A percentile compares a stretch with the other conserved stretches of the same genome.
Conservation (phyloP, 495 filamentous ascomycete genomes). For the Pseudevernia furfuracea region DNA sequence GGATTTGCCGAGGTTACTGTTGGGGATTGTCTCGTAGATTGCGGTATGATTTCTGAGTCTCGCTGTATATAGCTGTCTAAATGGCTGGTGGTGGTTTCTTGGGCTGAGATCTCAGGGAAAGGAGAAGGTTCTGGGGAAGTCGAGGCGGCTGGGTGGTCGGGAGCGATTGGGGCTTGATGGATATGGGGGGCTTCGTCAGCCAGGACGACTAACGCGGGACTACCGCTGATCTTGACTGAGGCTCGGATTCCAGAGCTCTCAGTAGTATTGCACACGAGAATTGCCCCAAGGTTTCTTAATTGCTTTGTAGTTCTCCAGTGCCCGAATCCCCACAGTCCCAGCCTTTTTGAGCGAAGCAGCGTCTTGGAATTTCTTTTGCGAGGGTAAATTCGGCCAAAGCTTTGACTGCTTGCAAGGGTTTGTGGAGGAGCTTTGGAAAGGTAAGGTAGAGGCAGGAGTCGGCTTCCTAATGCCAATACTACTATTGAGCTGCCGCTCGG, state of each 20-base stretch:
- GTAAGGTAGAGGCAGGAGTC: background rate
- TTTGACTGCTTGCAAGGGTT: background rate
- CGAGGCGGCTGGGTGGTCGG: slow-evolving; percentile 50
- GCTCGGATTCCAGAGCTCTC: slow-evolving; percentile 21
- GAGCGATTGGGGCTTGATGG: slow-evolving; percentile 45
- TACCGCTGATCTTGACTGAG: slow-evolving; percentile 43
- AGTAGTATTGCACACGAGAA: slow-evolving; percentile 11
- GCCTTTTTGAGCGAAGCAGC: background rate
- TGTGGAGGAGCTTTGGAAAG: background rate
- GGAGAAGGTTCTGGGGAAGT: slow-evolving; percentile 34
- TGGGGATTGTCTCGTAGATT: background rate
- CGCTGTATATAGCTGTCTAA: background rate
- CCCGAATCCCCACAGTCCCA: background rate
- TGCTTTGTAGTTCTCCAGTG: background rate
- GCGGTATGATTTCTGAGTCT: background rate
- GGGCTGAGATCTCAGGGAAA: slow-evolving; percentile 26
- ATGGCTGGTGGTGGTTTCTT: slow-evolving; percentile 22
- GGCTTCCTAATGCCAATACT: background rate
- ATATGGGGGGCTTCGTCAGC: slow-evolving; percentile 47
- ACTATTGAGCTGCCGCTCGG: background rate
- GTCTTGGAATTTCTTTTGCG: background rate
- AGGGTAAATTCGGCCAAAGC: background rate
- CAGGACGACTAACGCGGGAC: slow-evolving; percentile 52
- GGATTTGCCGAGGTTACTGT: background rate
- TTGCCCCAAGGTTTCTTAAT: background rate